Base-by-base conservation (phyloP, 2,329 filamentous ascomycete genomes). In the Trichoderma simmonsii region DNA sequence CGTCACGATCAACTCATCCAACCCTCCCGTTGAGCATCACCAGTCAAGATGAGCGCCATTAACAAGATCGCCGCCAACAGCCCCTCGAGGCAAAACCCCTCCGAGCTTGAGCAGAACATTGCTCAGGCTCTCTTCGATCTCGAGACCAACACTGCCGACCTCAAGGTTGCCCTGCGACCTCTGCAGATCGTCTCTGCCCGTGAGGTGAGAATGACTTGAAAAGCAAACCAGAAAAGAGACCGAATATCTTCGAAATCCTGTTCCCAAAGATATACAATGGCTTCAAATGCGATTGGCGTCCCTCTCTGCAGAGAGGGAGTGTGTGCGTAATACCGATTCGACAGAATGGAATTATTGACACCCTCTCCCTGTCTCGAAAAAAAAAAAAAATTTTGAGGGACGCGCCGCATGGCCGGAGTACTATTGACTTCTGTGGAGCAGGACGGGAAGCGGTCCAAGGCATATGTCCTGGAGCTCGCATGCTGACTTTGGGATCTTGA, bases 61-160 rank as follows among this genome's bases (percentile, higher is more conserved):
- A 97, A 97, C 93, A 98, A 98, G 94, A 98, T 98, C 86, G 94
- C 95, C 84, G 86, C 91, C 85, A 98, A 96, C 92, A 97, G 93
- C 92, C 92, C 95, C 80, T 98, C 95, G 87, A 91, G 94, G 89
- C 90, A 93, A 85, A 97, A 92, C 87, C 96, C 96, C 80, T 97
- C 94, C 79, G 96, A 99, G 92, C 92, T 98, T 81, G 96, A 99
- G 93, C 91, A 90, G 86, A 93, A 88, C 90, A 97, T 99, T 85
- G 96, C 96, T 85, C 93, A 92, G 87, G 96, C 96, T 87, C 93
- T 99, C 78, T 97, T 92, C 89, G 96, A 99, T 83, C 93, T 99
- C 87, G 96, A 99, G 94, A 95, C 91, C 89, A 98, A 98, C 92
- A 97, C 96, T 83, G 89, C 94, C 85, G 96, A 99, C 87, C 93